Conservation (phyloP, 371 early-diverging fungal species). For the Conidiobolus incongruus region DNA sequence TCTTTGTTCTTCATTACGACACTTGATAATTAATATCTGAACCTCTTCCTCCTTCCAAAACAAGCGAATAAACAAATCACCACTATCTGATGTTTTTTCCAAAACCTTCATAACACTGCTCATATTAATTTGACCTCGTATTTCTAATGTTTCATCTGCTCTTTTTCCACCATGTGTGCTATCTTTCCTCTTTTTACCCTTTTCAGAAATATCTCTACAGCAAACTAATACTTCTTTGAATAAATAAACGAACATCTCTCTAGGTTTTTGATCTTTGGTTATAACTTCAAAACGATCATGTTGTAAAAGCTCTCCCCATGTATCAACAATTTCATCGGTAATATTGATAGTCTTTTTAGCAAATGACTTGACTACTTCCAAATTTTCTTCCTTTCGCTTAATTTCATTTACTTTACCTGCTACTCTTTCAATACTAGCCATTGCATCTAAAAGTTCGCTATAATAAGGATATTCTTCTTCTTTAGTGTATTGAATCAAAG, state of each 20-base stretch:
- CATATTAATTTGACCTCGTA: conserved; percentile 57
- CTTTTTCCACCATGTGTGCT: too few species aligned
- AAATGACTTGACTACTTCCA: conserved; percentile 45
- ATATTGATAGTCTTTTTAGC: conserved; percentile 62
- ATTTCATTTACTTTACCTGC: conserved; percentile 83
- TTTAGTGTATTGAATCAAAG: conserved; percentile 8
- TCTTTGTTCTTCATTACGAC: conserved; percentile 75
- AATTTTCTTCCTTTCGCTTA: conserved; percentile 70
- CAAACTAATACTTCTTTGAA: conserved; percentile 75
- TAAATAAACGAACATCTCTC: conserved; percentile 56
- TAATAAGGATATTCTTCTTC: conserved; percentile 35
- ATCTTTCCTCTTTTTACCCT: too few species aligned
- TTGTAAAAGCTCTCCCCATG: conserved; percentile 61
- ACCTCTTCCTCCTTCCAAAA: conserved; percentile 49
- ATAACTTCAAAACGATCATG: conserved; percentile 61
- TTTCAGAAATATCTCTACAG: conserved; percentile 45
- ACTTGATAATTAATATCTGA: conserved; percentile 60
- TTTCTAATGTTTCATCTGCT: conserved; percentile 20
- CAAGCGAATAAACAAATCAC: conserved; percentile 33
- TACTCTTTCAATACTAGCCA: conserved; percentile 62
- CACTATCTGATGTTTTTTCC: conserved; percentile 33
- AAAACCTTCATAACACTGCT: conserved; percentile 53
- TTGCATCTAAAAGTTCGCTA: conserved; percentile 52
- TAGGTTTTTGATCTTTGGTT: conserved; percentile 39
- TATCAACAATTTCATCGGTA: conserved; percentile 40